Evolutionary conservation across 164 flowering plant species (phyloP).

Genomic region (Kalanchoe fedtschenkoi): DNA sequence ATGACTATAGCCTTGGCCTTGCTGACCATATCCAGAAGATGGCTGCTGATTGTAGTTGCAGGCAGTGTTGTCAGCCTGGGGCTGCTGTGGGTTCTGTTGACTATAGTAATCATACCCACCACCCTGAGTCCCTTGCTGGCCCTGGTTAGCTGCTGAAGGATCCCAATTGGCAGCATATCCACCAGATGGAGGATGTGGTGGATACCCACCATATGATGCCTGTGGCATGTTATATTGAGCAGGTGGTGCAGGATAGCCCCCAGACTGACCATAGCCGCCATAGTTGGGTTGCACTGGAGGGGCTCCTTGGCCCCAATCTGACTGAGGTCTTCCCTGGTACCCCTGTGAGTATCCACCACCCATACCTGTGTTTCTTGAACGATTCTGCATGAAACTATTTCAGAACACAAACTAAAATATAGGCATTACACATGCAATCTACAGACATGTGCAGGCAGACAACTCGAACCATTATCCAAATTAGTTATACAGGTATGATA

Average conservation of each 20-base stretch:
- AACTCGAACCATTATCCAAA: neutral
- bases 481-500: neutral
- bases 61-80: constrained; percentile 1
- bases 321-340: neutral
- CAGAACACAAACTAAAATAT: neutral
- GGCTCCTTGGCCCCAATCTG: constrained; percentile 2
- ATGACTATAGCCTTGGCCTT: neutral
- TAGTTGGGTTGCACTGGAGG: constrained; percentile 1
- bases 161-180: constrained; percentile 1
- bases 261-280: constrained; percentile 1
- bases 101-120: neutral
- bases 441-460: neutral
- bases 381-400: neutral
- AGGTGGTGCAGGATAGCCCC: neutral
- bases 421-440: neutral
- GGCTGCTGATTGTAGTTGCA: constrained; percentile 6
- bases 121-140: neutral
- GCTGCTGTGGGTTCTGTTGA: neutral
- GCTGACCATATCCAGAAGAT: neutral
- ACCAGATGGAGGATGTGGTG: neutral
- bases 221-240: constrained; percentile 1
- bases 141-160: neutral
- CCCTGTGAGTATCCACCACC: constrained; percentile 2
- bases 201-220: constrained; percentile 4
- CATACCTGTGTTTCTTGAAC: constrained; percentile 2